phyloP scores from a whole-genome alignment of 1,139 yeast species.

The Candida freyschussii region DNA sequence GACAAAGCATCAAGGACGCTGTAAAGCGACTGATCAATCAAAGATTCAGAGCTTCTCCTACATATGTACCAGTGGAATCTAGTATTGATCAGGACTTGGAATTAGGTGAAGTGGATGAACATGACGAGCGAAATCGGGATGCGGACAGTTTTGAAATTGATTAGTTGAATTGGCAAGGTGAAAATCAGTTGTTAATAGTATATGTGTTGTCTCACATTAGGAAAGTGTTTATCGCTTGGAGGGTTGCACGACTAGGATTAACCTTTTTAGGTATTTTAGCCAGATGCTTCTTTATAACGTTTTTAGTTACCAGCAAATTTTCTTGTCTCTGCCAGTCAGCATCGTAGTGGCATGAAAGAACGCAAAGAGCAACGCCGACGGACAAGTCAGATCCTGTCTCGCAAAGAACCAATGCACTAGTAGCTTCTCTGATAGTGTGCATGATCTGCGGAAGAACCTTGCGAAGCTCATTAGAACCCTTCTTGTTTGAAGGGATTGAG shows the following conservation, averaged over 20 bases:
- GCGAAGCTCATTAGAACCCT: conserved; percentile 57
- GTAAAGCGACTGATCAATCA: conserved; percentile 13
- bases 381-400: conserved; percentile 65
- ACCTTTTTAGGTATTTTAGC: conserved; percentile 46
- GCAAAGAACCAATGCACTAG: conserved; percentile 44
- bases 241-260: conserved; percentile 74
- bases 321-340: conserved; percentile 33
- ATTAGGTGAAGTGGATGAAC: conserved; percentile 5
- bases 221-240: conserved; percentile 57
- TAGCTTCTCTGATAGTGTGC: conserved; percentile 16
- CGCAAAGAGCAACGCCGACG: conserved; percentile 51
- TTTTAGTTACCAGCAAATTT: conserved; percentile 38
- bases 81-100: conserved; percentile 11
- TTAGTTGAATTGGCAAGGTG: no score
- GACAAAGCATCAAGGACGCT: conserved; percentile 23
- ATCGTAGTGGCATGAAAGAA: conserved; percentile 45
- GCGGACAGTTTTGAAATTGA: conserved; percentile 11
- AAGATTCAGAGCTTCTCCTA: conserved; percentile 5
- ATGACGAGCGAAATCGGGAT: conserved; percentile 1
- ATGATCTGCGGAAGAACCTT: conserved; percentile 37
- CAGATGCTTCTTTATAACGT: conserved; percentile 51
- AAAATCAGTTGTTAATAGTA: no score
- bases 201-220: conserved; percentile 39
- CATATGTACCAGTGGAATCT: conserved; percentile 2
- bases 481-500: conserved; percentile 33